phyloP scores from a whole-genome alignment of 2,329 filamentous ascomycete genomes.

The Exophiala bonariae region DNA sequence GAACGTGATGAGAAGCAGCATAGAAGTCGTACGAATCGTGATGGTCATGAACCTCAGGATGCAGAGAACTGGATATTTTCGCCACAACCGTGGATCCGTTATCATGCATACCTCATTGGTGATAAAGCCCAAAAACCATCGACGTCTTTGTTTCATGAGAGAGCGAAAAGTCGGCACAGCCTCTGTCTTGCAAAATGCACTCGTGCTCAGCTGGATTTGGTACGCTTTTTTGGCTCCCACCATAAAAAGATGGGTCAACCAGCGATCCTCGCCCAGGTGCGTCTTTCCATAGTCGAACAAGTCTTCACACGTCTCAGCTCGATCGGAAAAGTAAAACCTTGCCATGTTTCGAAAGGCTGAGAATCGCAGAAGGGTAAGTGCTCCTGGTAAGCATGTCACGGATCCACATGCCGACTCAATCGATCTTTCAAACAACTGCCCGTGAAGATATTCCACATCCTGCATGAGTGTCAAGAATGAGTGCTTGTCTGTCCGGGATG shows the following conservation, averaged over 20 bases:
- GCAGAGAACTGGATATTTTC: slow-evolving; percentile 81
- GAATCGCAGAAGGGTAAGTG: slow-evolving; percentile 92
- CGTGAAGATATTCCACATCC: slow-evolving; percentile 98
- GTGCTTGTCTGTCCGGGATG: slow-evolving; percentile 84
- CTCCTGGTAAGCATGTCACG: slow-evolving; percentile 91
- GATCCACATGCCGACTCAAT: slow-evolving; percentile 93
- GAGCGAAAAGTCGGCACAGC: slow-evolving; percentile 85
- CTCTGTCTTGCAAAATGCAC: slow-evolving; percentile 97
- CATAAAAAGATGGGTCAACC: slow-evolving; percentile 99
- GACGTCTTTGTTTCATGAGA: slow-evolving; percentile 87
- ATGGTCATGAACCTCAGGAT: slow-evolving; percentile 92
- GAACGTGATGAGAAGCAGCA: slow-evolving; percentile 92
- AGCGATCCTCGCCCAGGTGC: slow-evolving; percentile 91
- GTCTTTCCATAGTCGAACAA: slow-evolving; percentile 96
- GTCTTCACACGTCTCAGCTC: slow-evolving; percentile 91
- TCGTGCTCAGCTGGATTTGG: slow-evolving; percentile 97
- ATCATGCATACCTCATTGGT: slow-evolving; percentile 99
- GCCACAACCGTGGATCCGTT: slow-evolving; percentile 90
- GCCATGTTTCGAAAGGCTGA: slow-evolving; percentile 96
- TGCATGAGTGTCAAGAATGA: slow-evolving; percentile 89
- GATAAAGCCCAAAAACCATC: slow-evolving; percentile 97
- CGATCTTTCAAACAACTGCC: slow-evolving; percentile 91
- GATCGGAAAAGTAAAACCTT: slow-evolving; percentile 97
- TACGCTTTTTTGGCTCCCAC: slow-evolving; percentile 89
- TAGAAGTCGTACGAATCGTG: slow-evolving; percentile 88